Evolutionary conservation across 495 filamentous ascomycete species (phyloP).

Genomic region (Aspergillus asperescens): DNA sequence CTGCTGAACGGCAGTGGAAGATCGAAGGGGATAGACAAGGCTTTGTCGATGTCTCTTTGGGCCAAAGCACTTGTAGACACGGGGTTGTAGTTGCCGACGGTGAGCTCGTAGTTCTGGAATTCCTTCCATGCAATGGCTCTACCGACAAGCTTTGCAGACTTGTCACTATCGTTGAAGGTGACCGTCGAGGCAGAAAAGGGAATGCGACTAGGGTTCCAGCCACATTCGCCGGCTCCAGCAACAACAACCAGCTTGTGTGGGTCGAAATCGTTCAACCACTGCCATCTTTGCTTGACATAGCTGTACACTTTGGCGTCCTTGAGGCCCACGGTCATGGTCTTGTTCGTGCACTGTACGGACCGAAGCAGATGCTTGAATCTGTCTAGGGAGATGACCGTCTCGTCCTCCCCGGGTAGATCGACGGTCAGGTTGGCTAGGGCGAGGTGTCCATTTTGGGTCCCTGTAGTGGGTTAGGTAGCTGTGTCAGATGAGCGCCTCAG

Average conservation of each 20-base stretch:
- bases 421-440: conserved; percentile 34
- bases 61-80: not conserved
- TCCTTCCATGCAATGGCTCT: conserved; percentile 27
- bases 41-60: conserved; percentile 25
- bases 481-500: not conserved
- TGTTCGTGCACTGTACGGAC: conserved; percentile 27
- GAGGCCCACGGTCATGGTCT: conserved; percentile 26
- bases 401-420: conserved; percentile 23
- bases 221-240: conserved; percentile 34
- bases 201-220: conserved; percentile 26
- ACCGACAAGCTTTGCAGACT: conserved; percentile 25
- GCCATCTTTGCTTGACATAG: conserved; percentile 30
- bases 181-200: conserved; percentile 32
- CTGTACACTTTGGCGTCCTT: conserved; percentile 23
- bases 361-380: conserved; percentile 27
- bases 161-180: conserved; percentile 25
- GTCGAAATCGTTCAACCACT: conserved; percentile 36
- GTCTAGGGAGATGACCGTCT: conserved; percentile 35
- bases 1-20: conserved; percentile 21
- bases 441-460: conserved; percentile 10
- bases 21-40: conserved; percentile 26
- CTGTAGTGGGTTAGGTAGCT: conserved; percentile 4
- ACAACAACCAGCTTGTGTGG: conserved; percentile 35
- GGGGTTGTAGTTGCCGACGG: conserved; percentile 19
- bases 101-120: conserved; percentile 29